phyloP scores from a whole-genome alignment of 768 basidiomycete species.

The Trametes meyenii region DNA sequence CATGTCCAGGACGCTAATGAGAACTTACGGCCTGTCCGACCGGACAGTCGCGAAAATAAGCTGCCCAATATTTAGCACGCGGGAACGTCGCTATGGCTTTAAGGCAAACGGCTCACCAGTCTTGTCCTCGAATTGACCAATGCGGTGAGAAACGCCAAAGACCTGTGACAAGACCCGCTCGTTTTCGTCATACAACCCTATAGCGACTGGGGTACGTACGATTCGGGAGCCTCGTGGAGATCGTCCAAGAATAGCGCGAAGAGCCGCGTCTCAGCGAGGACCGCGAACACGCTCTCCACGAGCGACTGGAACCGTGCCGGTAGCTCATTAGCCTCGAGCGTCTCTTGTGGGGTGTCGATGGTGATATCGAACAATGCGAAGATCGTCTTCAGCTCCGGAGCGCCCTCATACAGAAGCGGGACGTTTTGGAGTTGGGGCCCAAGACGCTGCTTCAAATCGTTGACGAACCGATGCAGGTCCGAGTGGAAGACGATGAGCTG shows the following conservation, averaged over 20 bases:
- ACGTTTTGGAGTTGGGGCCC: conserved; percentile 73
- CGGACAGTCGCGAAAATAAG: conserved; percentile 67
- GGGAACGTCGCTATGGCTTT: neutral
- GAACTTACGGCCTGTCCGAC: conserved; percentile 53
- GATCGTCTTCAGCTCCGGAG: conserved; percentile 69
- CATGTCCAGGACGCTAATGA: neutral
- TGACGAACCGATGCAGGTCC: conserved; percentile 68
- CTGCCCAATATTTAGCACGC: conserved; percentile 35
- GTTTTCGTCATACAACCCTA: neutral
- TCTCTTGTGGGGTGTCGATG: conserved; percentile 54
- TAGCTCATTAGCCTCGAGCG: conserved; percentile 59
- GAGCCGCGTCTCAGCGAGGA: conserved; percentile 68
- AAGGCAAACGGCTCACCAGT: conserved; percentile 48
- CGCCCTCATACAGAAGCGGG: conserved; percentile 70
- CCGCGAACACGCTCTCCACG: conserved; percentile 69
- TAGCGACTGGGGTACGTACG: conserved; percentile 40
- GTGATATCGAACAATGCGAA: conserved; percentile 56
- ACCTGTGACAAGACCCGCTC: conserved; percentile 40
- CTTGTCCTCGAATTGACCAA: conserved; percentile 66
- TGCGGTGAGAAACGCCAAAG: conserved; percentile 66
- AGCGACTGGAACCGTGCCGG: conserved; percentile 71
- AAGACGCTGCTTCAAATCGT: conserved; percentile 56
- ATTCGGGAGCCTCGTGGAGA: conserved; percentile 74
- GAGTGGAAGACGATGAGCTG: conserved; percentile 77
- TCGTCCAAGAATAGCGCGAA: conserved; percentile 77